Evolutionary conservation across 768 basidiomycete species (phyloP), one percentile per base, ranked within the genome.

Genomic region (Fomitopsis pulvina): DNA sequence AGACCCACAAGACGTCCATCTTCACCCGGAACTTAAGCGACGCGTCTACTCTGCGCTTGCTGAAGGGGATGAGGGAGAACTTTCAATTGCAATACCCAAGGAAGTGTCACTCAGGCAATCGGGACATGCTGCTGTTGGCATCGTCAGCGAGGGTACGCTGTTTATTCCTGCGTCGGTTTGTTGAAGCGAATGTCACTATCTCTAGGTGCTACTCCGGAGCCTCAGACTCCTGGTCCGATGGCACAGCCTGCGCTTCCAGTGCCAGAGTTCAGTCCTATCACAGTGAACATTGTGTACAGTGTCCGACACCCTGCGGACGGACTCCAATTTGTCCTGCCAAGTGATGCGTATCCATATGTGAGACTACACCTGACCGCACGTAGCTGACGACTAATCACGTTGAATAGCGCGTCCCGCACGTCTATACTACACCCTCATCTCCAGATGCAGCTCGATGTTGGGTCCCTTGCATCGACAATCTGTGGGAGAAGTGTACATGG

Each of bases 401-500:
- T 27, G n/a, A 42, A 7, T 51, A 95, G 91, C 87, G 90, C 55
- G 82, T 93, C 52, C 95, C 95, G 42, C 96, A 98, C 68, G 85
- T 87, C 40, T 98, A 87, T 61, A 92, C 93, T 2, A 86, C 84
- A 3, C 85, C 92, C 1, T 87, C 89, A 0, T 85, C 85, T 7
- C 84, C 92, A 5, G 91, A 94, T 62, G 78, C 91, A 16, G 93
- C 95, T n/a, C 76, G 96, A 60, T 93, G 91, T 59, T 99, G 96
- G 96, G 85, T 97, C n/a, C 96, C 96, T 12, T 99, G 96, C 60
- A 68, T 97, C 18, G 96, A 99, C 66, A 89, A 81, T 58, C 68
- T 92, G 20, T 95, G 92, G 90, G 94, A 96, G 67, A 85, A 91
- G 59, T 96, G 90, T 58, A 94, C 95, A 6, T 99, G 96, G 96